phyloP scores from a whole-genome alignment of 2,329 filamentous ascomycete species.

The Paraphaeosphaeria minitans region DNA sequence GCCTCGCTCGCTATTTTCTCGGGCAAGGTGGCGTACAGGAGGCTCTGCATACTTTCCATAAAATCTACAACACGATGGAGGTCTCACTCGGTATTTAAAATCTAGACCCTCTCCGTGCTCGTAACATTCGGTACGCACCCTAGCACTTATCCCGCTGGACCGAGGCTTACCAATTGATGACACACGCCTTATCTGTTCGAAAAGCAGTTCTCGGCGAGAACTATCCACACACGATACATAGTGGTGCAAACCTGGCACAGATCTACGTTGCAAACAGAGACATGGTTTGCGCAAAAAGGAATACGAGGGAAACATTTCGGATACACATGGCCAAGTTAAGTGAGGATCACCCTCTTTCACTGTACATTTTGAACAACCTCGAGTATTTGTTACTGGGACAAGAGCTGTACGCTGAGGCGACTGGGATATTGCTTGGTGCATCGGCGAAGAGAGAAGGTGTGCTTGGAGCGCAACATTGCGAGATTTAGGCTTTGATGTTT shows the following conservation, averaged over 20 bases:
- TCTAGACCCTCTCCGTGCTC: constrained; percentile 12
- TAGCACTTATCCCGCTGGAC: constrained; percentile 7
- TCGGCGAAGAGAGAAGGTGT: constrained; percentile 1
- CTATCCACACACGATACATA: constrained; percentile 11
- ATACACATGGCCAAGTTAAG: constrained; percentile 4
- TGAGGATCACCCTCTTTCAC: constrained; percentile 8
- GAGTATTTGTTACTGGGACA: not conserved
- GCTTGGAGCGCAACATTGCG: constrained; percentile 5
- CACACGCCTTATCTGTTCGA: not conserved
- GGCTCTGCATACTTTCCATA: constrained; percentile 3
- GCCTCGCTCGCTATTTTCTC: constrained; percentile 8
- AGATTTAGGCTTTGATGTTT: constrained; percentile 10
- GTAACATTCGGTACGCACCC: constrained; percentile 1
- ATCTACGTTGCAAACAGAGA: constrained; percentile 6
- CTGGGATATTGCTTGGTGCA: not conserved
- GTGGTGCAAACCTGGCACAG: constrained; percentile 13
- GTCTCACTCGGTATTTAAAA: not conserved
- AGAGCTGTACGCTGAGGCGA: constrained; percentile 3
- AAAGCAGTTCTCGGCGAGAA: constrained; percentile 4
- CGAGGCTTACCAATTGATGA: not conserved
- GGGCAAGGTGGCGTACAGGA: constrained; percentile 4
- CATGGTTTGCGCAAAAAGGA: not conserved
- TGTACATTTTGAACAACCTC: constrained; percentile 12
- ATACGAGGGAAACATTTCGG: constrained; percentile 8
- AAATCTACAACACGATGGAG: constrained; percentile 2